Evolutionary conservation across 164 flowering plant species (phyloP).

Genomic region (Akebia trifoliata): DNA sequence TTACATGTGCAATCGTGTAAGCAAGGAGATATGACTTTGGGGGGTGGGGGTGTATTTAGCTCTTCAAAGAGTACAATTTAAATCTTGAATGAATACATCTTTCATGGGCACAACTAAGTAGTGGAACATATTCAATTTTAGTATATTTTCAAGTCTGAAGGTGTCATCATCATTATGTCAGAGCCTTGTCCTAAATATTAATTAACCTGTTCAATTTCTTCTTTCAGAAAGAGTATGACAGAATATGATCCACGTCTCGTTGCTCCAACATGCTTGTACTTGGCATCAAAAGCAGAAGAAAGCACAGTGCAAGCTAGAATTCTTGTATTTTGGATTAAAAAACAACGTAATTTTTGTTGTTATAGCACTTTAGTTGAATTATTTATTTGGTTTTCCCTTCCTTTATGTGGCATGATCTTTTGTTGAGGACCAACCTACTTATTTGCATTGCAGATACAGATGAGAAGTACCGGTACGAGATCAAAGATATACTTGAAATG

Average conservation of each 20-base stretch:
- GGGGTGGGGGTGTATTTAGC: no score
- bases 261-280: slow-evolving; percentile 89
- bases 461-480: slow-evolving; percentile 75
- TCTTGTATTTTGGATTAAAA: slow-evolving; percentile 75
- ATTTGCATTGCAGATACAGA: slow-evolving; percentile 55
- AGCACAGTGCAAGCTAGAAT: slow-evolving; percentile 90
- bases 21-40: no score
- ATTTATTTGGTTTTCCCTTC: not conserved
- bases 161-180: no score
- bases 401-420: slow-evolving; percentile 3
- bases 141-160: not conserved
- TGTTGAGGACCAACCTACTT: slow-evolving; percentile 11
- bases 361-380: slow-evolving; percentile 2
- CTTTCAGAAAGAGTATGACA: slow-evolving; percentile 75
- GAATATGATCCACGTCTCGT: slow-evolving; percentile 95
- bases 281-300: slow-evolving; percentile 99
- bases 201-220: slow-evolving; percentile 12
- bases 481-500: slow-evolving; percentile 95
- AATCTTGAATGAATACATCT: no score
- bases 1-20: no score
- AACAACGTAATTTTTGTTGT: slow-evolving; percentile 46
- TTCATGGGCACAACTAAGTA: no score
- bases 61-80: no score
- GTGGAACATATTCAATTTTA: not conserved
- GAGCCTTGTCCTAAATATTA: no score